Evolutionary conservation across 2,329 filamentous ascomycete genomes (phyloP).

Genomic region (Colletotrichum nymphaeae): DNA sequence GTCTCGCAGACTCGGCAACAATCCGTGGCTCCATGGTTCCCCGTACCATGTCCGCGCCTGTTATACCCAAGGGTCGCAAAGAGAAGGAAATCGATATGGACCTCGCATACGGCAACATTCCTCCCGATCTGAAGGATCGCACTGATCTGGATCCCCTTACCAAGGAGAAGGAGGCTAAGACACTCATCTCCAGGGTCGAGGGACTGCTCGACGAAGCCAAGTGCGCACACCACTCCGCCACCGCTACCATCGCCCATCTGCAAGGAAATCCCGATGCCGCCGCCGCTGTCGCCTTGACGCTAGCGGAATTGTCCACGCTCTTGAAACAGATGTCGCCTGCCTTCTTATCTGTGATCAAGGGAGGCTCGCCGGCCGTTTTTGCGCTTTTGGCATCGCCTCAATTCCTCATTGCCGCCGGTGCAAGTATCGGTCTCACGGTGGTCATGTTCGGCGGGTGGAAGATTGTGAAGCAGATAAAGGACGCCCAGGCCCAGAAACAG

Average conservation of each 20-base stretch:
- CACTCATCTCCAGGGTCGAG: conserved; percentile 81
- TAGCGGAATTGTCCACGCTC: conserved; percentile 89
- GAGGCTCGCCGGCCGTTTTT: conserved; percentile 86
- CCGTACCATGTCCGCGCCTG: conserved; percentile 54
- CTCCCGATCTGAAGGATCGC: conserved; percentile 70
- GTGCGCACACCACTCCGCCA: conserved; percentile 87
- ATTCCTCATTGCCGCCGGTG: conserved; percentile 91
- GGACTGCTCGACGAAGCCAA: conserved; percentile 85
- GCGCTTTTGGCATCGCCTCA: conserved; percentile 89
- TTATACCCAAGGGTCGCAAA: conserved; percentile 43
- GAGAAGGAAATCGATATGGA: conserved; percentile 83
- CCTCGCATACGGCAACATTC: conserved; percentile 88
- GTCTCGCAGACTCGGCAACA: conserved; percentile 32
- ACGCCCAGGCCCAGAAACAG: conserved; percentile 47
- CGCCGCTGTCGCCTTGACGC: conserved; percentile 90
- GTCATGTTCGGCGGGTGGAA: conserved; percentile 97
- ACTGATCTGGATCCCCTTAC: conserved; percentile 62
- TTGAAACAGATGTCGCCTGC: conserved; percentile 86
- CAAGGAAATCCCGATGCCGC: conserved; percentile 82
- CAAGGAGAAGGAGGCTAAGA: conserved; percentile 59
- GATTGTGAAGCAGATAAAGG: conserved; percentile 87
- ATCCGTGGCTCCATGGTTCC: conserved; percentile 43
- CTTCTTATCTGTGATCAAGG: conserved; percentile 80
- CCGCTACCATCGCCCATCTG: conserved; percentile 82
- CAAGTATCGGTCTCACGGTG: conserved; percentile 92